Base-by-base conservation (phyloP, 306 rosid species). In the Vigna unguiculata region DNA sequence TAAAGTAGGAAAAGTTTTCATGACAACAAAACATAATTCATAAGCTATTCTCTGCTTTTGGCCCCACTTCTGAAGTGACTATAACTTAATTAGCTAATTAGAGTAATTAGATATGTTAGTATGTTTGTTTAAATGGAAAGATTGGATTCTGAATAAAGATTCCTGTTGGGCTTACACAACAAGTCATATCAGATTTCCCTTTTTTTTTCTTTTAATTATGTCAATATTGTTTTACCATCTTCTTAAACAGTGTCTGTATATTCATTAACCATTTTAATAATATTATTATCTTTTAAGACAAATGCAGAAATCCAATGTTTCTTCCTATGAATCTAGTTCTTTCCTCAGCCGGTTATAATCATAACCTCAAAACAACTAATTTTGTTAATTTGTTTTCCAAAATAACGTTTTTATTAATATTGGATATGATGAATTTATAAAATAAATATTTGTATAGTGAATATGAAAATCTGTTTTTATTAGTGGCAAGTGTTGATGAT, bases 81-180 rank as follows among this genome's bases (percentile, higher is more conserved):
- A 62, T 9, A 62, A 38, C 51, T 58, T 73, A 58, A 43, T 3
- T 28, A 16, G 43, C 36, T 57, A 72, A 40, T 57, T 57, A 72
- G 36, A 7, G 32, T 21, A 2, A 53, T 21, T 43, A 22, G 19
- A 40, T 40, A 20, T 72, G 24, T 61, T 75, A 19, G 14, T 20
- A 63, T 21, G 2, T 40, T 22, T 21, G 57, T 49, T 40, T 32
- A 6, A 16, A 30, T 14, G 25, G 41, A 43, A 30, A 28, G 32
- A 19, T 68, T 59, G 14, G 28, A 78, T 58, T 78, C 69, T 45
- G 69, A 45, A 19, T 16, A 40, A 58, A 77, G 82, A 52, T 32
- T 58, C 20, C 60, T 69, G 47, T 20, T 30, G 53, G 41, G 46
- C 16, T 78, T 47, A 46, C 58, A 43, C 2, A 24, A 24, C 1